Base-by-base conservation (phyloP, 345 rosid species). In the Pugionium cornutum region DNA sequence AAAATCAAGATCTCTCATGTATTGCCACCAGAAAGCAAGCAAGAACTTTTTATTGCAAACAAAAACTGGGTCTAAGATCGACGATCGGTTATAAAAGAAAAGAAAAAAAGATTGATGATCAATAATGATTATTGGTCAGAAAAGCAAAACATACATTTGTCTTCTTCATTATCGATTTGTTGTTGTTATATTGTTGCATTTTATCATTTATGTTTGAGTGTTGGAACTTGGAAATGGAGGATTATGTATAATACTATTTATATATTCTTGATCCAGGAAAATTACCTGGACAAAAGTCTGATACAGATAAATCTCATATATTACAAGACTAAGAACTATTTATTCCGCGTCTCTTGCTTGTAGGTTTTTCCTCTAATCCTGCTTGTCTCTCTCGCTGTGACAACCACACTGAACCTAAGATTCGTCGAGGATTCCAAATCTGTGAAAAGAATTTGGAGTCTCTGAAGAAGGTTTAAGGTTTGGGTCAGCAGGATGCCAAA, bases 351-450 rank as follows among this genome's bases (percentile, higher is more conserved):
- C 67, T 84, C 94, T 3, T 88, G 83, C 76, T 86, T 83, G 37
- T 82, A 68, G 51, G 80, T 84, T 44, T 61, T 82, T 4, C 96
- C 97, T 79, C 77, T 79, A 65, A 74, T 83, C 25, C 98, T 97
- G 62, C 91, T 92, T 64, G 53, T 88, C 70, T 86, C 97, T 66
- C 98, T 83, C n/a, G 96, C 86, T 6, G 88, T 66, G 1, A 94
- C 96, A 27, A 80, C 75, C 45, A 89, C 96, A 77, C 83, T 92
- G 74, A 89, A 92, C 29, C 97, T 42, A 62, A 67, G 67, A 48
- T 76, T 76, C 35, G 35, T 34, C 4, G 74, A 49, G 29, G 47
- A 52, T 59, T 46, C 66, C 79, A 88, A 50, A 76, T 45, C 29
- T 66, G 89, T 35, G 78, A 56, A 71, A 81, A 55, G 79, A 85